Conservation (phyloP, 202 grass and related monocot species). For the Digitaria exilis region DNA sequence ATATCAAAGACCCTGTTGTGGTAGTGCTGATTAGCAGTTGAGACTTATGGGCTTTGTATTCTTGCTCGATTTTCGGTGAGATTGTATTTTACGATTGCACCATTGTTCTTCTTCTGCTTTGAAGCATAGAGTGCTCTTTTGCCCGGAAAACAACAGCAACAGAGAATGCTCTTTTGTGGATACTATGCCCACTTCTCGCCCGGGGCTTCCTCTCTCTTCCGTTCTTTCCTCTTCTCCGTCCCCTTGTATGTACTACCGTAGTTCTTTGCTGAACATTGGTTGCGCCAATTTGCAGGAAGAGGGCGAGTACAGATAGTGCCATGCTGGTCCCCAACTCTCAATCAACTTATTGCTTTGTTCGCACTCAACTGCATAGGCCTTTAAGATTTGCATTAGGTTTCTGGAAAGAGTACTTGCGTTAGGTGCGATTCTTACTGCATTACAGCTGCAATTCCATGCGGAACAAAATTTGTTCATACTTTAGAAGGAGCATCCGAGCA, state of each 20-base stretch:
- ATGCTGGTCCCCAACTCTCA: conserved; percentile 16
- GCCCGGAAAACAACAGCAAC: too few relatives aligned
- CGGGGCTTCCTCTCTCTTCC: not conserved
- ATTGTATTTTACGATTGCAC: not conserved
- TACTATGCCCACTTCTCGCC: not conserved
- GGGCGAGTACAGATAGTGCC: not conserved
- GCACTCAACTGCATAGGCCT: not conserved
- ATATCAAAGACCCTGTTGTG: not conserved
- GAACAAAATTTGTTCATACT: conserved; percentile 2
- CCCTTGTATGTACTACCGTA: not conserved
- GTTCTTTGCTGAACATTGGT: conserved; percentile 9
- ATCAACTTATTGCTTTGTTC: conserved; percentile 12
- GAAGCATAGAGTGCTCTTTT: not conserved
- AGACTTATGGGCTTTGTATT: not conserved
- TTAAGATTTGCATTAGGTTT: not conserved
- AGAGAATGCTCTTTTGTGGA: not conserved
- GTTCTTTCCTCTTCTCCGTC: not conserved
- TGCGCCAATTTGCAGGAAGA: conserved; percentile 14
- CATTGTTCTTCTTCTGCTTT: not conserved
- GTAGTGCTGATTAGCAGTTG: not conserved
- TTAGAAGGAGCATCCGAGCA: conserved; percentile 16
- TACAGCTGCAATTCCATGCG: not conserved
- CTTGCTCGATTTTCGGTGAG: not conserved
- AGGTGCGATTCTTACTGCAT: conserved; percentile 26
- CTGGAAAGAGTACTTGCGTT: conserved; percentile 19